These are phyloP conservation scores for Vigna reflexopilosa DNA, from an alignment of 306 rosid species.

Conservation along the genomic window DNA sequence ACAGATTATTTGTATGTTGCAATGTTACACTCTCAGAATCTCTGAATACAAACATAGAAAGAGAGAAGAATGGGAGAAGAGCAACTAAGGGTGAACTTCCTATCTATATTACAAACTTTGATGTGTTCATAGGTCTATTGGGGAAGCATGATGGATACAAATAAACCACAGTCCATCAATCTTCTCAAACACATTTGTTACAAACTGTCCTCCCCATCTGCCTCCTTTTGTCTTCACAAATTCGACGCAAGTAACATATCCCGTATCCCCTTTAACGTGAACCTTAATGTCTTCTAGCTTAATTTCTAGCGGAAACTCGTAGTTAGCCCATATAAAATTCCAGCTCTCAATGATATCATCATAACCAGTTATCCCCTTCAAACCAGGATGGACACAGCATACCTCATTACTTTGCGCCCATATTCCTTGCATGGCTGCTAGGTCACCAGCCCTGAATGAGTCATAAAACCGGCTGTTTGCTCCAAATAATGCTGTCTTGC, in stretches of 20 bases:
- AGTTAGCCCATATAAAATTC: conserved; percentile 94
- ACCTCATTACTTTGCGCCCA: conserved; percentile 78
- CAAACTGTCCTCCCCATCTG: conserved; percentile 93
- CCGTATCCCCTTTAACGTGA: conserved; percentile 79
- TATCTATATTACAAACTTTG: conserved; percentile 9
- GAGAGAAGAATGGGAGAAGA: not conserved
- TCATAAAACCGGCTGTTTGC: conserved; percentile 78
- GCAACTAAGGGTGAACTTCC: not conserved
- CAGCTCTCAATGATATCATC: conserved; percentile 91
- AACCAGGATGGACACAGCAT: conserved; percentile 90
- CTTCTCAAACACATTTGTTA: conserved; percentile 84
- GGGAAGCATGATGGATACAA: conserved; percentile 87
- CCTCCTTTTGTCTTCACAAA: conserved; percentile 88
- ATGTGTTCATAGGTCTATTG: conserved; percentile 67
- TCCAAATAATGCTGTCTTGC: conserved; percentile 58
- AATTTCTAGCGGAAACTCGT: conserved; percentile 86
- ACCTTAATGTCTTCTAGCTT: conserved; percentile 76
- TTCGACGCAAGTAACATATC: conserved; percentile 88
- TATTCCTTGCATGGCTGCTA: conserved; percentile 84
- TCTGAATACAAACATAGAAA: conserved; percentile 1
- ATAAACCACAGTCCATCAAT: conserved; percentile 82
- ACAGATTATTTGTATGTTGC: conserved; percentile 18
- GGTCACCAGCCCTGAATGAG: conserved; percentile 74
- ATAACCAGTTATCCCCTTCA: conserved; percentile 78
- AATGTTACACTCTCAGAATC: not conserved